Evolutionary conservation across 1,139 yeast species (phyloP), one percentile per base, ranked within the genome.

Genomic region (Arxiozyma bovina): DNA sequence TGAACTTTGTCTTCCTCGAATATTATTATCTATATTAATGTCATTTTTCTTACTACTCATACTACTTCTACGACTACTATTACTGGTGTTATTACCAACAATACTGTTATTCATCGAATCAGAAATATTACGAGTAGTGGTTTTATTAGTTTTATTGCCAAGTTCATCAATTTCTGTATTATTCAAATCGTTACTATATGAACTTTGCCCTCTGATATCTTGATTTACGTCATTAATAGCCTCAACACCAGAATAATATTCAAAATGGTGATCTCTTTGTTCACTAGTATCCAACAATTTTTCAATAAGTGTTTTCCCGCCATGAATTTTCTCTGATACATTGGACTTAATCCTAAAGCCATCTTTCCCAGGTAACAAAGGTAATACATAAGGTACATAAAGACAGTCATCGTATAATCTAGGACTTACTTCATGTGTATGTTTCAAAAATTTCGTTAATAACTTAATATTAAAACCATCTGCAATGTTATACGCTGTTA

Each of bases 401-500:
- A 93, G 72, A 7, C 91, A 95, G 63, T 91, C 98, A 68, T 91
- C 97, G 63, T 91, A 91, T 30, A 87, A 69, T 57, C 97, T 74
- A 1, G 97, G 96, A 25, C 87, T 79, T 1, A 90, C 95, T 63
- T 84, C 84, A 68, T 91, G 98, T 53, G 84, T 77, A 18, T 78
- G 76, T 48, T 79, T 74, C 47, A 91, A 70, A 63, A 87, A 91
- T 53, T 78, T 77, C 0, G 86, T 77, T 1, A 89, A 81, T 1
- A 80, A 75, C 44, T 77, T 76, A 53, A 91, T 71, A 62, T 87
- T 77, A 65, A 90, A 84, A 23, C 87, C 89, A 55, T 89, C 96
- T 27, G 96, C 83, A 9, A 90, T 83, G 61, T 89, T 81, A 68
- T 91, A 91, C 0, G 97, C 97, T 0, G 98, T 90, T 60, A 90